Conservation (phyloP, 768 basidiomycete species). For the Crepidotus variabilis region DNA sequence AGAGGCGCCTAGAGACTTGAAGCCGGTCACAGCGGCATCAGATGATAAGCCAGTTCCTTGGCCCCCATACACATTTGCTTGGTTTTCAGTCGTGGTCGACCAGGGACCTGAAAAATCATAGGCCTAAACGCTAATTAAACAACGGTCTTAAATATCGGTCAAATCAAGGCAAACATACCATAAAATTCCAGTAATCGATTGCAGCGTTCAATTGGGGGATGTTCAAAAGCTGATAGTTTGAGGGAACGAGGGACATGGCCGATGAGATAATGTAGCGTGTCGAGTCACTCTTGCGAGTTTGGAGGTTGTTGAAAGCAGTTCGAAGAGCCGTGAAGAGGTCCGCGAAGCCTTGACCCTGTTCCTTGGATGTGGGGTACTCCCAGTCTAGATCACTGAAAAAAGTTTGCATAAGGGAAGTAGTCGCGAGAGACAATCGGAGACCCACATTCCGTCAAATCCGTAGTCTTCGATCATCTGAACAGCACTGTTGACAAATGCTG, state of each 20-base stretch:
- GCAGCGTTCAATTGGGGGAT: conserved; percentile 63
- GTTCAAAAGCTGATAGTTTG: conserved; percentile 53
- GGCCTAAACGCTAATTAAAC: conserved; percentile 34
- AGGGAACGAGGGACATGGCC: conserved; percentile 60
- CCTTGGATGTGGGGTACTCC: conserved; percentile 63
- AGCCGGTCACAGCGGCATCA: conserved; percentile 62
- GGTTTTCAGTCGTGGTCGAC: conserved; percentile 51
- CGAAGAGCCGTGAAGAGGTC: conserved; percentile 61
- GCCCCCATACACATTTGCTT: conserved; percentile 69
- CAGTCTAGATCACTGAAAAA: conserved; percentile 66
- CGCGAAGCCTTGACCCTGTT: conserved; percentile 64
- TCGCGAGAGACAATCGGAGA: conserved; percentile 2
- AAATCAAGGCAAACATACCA: conserved; percentile 39
- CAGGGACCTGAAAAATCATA: conserved; percentile 81
- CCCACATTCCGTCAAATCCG: conserved; percentile 77
- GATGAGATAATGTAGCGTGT: conserved; percentile 58
- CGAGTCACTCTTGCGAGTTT: conserved; percentile 54
- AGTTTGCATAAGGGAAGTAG: not conserved
- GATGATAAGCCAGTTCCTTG: conserved; percentile 61
- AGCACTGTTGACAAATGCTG: conserved; percentile 57
- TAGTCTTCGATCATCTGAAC: conserved; percentile 68
- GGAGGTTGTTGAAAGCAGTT: conserved; percentile 58
- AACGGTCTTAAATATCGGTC: not conserved
- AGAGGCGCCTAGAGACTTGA: conserved; percentile 56
- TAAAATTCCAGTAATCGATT: conserved; percentile 77